Base-by-base conservation (phyloP, 306 rosid genomes). In the Quercus agrifolia region DNA sequence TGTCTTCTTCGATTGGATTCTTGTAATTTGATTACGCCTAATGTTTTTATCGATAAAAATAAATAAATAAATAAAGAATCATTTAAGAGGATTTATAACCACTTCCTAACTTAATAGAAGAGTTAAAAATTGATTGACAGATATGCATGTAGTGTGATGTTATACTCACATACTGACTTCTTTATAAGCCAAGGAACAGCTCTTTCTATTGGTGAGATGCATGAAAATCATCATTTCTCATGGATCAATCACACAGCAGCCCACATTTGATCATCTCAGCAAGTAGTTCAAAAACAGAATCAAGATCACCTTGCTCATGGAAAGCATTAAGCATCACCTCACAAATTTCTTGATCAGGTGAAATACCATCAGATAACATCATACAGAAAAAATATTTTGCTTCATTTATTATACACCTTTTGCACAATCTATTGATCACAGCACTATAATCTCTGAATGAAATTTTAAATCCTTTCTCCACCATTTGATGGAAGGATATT, bases 391-490 rank as follows among this genome's bases (percentile, higher is more conserved):
- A 85, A 66, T 78, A 80, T 71, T 84, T 86, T 30, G 88, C 88
- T 76, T 87, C 78, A 70, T 68, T 71, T 78, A 80, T 55, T 55
- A 71, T 55, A 56, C 73, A 66, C 78, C 93, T 87, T 84, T 82
- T 86, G 82, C 91, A 87, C 78, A 87, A 83, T 83, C 88, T 80
- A 78, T 86, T 88, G 70, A 88, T 84, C 62, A 86, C 82, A 56
- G 88, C 80, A 76, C 85, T 86, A 58, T 88, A 88, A 78, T 88
- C 90, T 56, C 77, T 72, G 15, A 86, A 61, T 44, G 92, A 86
- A 14, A 82, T 51, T 68, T 77, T 80, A 88, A 82, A 86, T 25
- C 85, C 83, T 74, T 73, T 84, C 61, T 74, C 80, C 69, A 78
- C 70, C 90, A 88, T 86, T 78, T 30, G 70, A 72, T 46, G 79